phyloP scores from a whole-genome alignment of 2,329 filamentous ascomycete species.

The Cladosporium colombiae region DNA sequence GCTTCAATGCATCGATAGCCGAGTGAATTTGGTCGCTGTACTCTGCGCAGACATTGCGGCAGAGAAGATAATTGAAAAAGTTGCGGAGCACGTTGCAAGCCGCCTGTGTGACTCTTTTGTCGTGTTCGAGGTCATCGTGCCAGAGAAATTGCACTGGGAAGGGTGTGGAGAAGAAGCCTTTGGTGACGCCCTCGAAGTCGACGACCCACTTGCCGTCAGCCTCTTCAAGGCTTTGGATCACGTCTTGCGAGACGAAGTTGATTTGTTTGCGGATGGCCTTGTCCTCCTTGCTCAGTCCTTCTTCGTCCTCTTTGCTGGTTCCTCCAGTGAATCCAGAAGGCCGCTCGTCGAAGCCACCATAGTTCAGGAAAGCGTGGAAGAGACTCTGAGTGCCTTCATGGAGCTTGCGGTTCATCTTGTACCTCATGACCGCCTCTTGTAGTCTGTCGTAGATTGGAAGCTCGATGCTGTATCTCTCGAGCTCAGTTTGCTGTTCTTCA shows the following conservation, averaged over 20 bases:
- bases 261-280: slow-evolving; percentile 57
- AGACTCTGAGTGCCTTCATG: slow-evolving; percentile 61
- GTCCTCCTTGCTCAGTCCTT: slow-evolving; percentile 57
- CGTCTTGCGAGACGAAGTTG: slow-evolving; percentile 54
- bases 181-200: slow-evolving; percentile 76
- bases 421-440: slow-evolving; percentile 81
- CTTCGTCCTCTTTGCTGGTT: slow-evolving; percentile 28
- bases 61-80: slow-evolving; percentile 83
- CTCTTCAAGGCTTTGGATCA: slow-evolving; percentile 47
- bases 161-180: slow-evolving; percentile 64
- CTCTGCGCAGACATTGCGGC: slow-evolving; percentile 85
- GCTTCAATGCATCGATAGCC: slow-evolving; percentile 67
- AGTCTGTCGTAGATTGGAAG: slow-evolving; percentile 64
- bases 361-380: slow-evolving; percentile 78
- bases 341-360: slow-evolving; percentile 74
- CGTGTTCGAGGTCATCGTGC: slow-evolving; percentile 41
- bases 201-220: slow-evolving; percentile 64
- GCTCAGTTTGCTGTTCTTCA: slow-evolving; percentile 66
- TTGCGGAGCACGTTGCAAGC: slow-evolving; percentile 73
- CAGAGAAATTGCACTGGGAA: slow-evolving; percentile 53
- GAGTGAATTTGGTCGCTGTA: slow-evolving; percentile 66
- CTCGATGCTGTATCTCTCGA: slow-evolving; percentile 64
- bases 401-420: slow-evolving; percentile 73
- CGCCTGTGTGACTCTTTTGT: slow-evolving; percentile 53
- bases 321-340: slow-evolving; percentile 62